Evolutionary conservation across 768 basidiomycete species (phyloP).

Genomic region (Tulasnella sp.): DNA sequence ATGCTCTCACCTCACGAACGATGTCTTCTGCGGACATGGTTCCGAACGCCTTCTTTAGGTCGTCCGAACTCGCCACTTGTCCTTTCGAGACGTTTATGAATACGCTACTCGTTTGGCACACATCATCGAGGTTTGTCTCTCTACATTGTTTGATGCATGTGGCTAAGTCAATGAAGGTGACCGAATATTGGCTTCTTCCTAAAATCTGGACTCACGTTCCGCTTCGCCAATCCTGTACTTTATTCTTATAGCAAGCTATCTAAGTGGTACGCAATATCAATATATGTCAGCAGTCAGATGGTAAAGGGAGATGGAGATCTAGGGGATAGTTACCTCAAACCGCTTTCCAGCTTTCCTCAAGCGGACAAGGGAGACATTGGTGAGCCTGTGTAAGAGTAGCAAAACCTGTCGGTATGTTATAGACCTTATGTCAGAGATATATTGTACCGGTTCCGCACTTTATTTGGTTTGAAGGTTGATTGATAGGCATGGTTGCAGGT

Average conservation of each 20-base stretch:
- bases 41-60: constrained; percentile 86
- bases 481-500: constrained; percentile 38
- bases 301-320: not conserved
- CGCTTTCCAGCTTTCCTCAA: constrained; percentile 96
- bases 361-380: constrained; percentile 93
- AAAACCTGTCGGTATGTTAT: constrained; percentile 5
- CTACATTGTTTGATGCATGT: constrained; percentile 39
- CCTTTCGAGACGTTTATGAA: constrained; percentile 97
- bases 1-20: constrained; percentile 59
- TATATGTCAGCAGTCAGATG: too few relatives aligned
- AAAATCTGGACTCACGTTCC: constrained; percentile 85
- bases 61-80: constrained; percentile 76
- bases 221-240: constrained; percentile 91
- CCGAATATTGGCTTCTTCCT: too few relatives aligned
- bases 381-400: constrained; percentile 53
- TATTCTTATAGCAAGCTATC: constrained; percentile 99
- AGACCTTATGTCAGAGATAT: constrained; percentile 4
- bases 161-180: not conserved
- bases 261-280: constrained; percentile 28
- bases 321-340: constrained; percentile 60
- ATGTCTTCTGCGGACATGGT: constrained; percentile 60
- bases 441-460: constrained; percentile 42
- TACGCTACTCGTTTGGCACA: constrained; percentile 91
- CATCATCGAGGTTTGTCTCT: constrained; percentile 89
- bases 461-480: constrained; percentile 85